A percentile compares a stretch with the other conserved stretches of the same genome.
Conservation (phyloP, 2,329 filamentous ascomycete species). For the Diaporthe ilicicola region DNA sequence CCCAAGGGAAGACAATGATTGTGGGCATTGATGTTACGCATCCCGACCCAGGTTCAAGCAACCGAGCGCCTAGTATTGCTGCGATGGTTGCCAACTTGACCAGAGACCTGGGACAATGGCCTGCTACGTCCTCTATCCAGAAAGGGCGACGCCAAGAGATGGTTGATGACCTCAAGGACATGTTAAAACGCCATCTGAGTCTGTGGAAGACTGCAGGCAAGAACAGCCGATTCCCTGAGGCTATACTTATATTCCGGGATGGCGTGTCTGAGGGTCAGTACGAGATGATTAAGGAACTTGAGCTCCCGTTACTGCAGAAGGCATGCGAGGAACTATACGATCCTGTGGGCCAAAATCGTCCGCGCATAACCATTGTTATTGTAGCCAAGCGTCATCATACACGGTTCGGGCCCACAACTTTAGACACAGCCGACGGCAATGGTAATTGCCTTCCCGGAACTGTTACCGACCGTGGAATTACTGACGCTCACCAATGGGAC, state of each 20-base stretch:
- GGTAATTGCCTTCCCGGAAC: conserved; percentile 72
- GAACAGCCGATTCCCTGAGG: conserved; percentile 60
- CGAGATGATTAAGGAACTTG: conserved; percentile 61
- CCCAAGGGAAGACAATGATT: conserved; percentile 70
- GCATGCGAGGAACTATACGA: conserved; percentile 68
- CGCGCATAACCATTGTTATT: conserved; percentile 70
- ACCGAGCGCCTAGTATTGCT: conserved; percentile 74
- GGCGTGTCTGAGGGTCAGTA: conserved; percentile 81
- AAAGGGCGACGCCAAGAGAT: conserved; percentile 71
- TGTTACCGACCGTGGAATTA: conserved; percentile 76
- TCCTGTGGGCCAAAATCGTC: conserved; percentile 57
- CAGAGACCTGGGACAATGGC: conserved; percentile 69
- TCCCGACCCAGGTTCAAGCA: conserved; percentile 69
- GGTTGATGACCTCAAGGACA: conserved; percentile 64
- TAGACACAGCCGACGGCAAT: conserved; percentile 54
- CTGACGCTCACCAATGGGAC: conserved; percentile 70
- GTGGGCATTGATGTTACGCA: conserved; percentile 80
- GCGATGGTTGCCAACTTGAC: conserved; percentile 75
- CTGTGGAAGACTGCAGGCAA: conserved; percentile 63
- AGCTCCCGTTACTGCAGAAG: conserved; percentile 62
- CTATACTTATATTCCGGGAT: conserved; percentile 79
- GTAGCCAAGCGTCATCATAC: conserved; percentile 83
- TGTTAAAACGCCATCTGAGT: conserved; percentile 67
- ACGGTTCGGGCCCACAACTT: conserved; percentile 70
- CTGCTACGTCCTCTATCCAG: conserved; percentile 68